These are phyloP conservation scores for Acrodontium crateriforme DNA, from an alignment of 2,329 filamentous ascomycete species.

Conservation along the genomic window DNA sequence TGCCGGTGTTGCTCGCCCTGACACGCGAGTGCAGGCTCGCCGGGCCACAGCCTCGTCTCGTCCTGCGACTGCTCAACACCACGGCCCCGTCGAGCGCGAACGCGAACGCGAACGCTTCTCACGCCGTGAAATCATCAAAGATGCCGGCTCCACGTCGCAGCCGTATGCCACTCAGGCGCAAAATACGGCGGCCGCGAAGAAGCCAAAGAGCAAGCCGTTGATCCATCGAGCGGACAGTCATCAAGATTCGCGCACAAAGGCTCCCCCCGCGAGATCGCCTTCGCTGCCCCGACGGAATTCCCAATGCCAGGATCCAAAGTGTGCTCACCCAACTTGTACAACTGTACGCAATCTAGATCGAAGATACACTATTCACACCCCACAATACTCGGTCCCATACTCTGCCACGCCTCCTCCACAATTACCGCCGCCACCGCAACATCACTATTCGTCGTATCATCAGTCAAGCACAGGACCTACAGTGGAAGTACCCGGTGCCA, in stretches of 20 bases:
- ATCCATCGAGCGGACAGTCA: constrained; percentile 14
- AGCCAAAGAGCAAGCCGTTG: constrained; percentile 11
- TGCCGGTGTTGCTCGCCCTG: constrained; percentile 30
- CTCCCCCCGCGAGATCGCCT: constrained; percentile 5
- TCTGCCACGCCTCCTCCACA: neutral
- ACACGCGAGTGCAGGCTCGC: constrained; percentile 22
- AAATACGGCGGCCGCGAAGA: constrained; percentile 5
- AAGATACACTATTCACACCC: constrained; percentile 10
- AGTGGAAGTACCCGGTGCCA: constrained; percentile 6
- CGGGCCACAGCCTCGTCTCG: constrained; percentile 14
- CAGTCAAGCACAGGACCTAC: constrained; percentile 4
- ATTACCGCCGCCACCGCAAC: constrained; percentile 1
- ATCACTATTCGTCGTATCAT: neutral
- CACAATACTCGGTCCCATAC: constrained; percentile 3
- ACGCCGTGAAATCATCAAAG: constrained; percentile 39
- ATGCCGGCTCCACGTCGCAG: constrained; percentile 47
- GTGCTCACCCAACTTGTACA: constrained; percentile 22
- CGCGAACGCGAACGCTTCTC: constrained; percentile 2
- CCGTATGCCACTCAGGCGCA: constrained; percentile 6
- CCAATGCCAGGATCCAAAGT: constrained; percentile 38
- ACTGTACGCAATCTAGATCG: constrained; percentile 10
- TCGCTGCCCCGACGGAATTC: constrained; percentile 33
- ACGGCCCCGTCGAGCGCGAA: constrained; percentile 15
- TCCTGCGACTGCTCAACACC: too few relatives aligned
- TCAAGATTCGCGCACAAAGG: constrained; percentile 1